Conservation (phyloP, 2,329 filamentous ascomycete genomes). For the Arthrobotrys musiformis region DNA sequence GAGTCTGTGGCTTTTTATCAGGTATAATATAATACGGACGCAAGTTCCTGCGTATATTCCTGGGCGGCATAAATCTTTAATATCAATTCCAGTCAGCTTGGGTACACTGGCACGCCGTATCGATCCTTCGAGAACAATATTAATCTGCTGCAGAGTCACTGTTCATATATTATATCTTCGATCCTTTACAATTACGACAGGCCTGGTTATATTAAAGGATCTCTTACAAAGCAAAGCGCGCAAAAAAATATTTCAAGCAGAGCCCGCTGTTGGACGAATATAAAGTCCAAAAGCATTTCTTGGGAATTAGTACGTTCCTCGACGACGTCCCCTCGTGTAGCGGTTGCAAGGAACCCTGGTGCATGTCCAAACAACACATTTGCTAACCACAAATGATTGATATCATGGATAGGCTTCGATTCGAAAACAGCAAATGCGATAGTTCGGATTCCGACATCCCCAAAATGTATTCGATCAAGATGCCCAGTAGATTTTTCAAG, state of each 20-base stretch:
- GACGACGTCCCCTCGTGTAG: neutral
- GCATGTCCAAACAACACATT: constrained; percentile 13
- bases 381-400: constrained; percentile 17
- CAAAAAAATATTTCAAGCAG: too few species aligned
- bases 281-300: constrained; percentile 1
- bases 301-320: neutral
- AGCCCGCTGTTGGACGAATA: neutral
- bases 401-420: constrained; percentile 5
- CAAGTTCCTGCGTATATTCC: constrained; percentile 14
- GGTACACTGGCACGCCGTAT: too few species aligned
- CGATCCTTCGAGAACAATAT: constrained; percentile 20
- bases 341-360: constrained; percentile 2
- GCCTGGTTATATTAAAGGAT: constrained; percentile 16
- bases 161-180: neutral
- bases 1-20: constrained; percentile 12
- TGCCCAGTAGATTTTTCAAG: constrained; percentile 51
- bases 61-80: constrained; percentile 20
- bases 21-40: constrained; percentile 26
- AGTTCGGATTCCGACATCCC: constrained; percentile 19
- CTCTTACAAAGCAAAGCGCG: neutral
- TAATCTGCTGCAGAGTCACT: constrained; percentile 13
- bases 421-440: constrained; percentile 26
- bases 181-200: neutral
- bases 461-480: constrained; percentile 38
- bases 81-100: neutral